Base-by-base conservation (phyloP, 2,329 filamentous ascomycete genomes). In the Claviceps pazoutovae region DNA sequence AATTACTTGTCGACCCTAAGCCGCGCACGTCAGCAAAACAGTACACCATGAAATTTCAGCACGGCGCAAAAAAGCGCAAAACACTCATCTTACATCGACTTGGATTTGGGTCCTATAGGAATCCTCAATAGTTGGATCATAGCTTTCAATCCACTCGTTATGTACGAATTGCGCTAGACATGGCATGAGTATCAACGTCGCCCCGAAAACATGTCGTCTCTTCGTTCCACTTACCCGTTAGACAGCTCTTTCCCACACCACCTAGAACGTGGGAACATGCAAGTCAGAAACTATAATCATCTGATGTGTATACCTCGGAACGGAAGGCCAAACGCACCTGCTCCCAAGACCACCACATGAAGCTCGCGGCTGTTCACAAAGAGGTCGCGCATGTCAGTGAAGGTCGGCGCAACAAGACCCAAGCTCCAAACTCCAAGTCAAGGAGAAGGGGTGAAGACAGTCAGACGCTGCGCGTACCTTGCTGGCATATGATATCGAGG, bases 71-170 rank as follows among this genome's bases (percentile, higher is more conserved):
- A 36, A 51, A 79, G 16, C n/a, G 39, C 26, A 30, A 30, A 3
- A 30, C 19, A 43, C 41, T 43, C 41, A 34, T 30, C 86, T 75
- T 72, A 93, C 88, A 75, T 95, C 88, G 56, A 95, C 86, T 60
- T 89, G 75, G 45, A 86, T 74, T 58, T 86, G 82, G 55, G 83
- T 86, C 55, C 84, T 76, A 64, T 88, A 88, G 34, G 84, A 85
- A 66, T 88, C 84, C 64, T 88, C 84, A 59, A 88, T 88, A 17
- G 84, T 88, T 16, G 84, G 84, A 65, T 88, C 84, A 68, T 88
- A 88, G 66, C 82, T 86, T 68, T 95, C 88, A 64, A 95, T 91
- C 86, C 88, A 94, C 61, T 94, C 85, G 71, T 93, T 90, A 68
- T 93, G 88, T 50, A 95, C 88, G 62, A 94, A 95, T 74, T 95